Evolutionary conservation across 225 moss, liverwort and hornwort species (phyloP).

Genomic region (Climacium dendroides): DNA sequence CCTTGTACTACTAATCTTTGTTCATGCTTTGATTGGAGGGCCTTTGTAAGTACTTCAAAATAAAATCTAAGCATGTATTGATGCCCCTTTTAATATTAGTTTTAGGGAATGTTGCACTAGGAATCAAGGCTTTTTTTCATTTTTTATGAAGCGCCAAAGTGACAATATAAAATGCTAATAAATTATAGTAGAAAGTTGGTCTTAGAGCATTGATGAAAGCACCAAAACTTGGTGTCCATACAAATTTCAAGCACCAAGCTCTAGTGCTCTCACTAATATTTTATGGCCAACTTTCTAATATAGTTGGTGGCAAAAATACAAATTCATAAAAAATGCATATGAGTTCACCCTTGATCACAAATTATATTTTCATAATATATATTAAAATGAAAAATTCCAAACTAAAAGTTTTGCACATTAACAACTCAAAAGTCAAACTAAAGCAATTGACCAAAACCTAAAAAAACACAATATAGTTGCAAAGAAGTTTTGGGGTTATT

Average conservation of each 20-base stretch:
- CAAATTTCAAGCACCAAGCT: rapidly evolving
- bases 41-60: neutral
- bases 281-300: rapidly evolving
- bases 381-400: neutral
- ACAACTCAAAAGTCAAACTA: neutral
- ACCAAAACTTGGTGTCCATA: neutral
- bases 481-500: neutral
- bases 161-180: too few relatives aligned
- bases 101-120: neutral
- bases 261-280: rapidly evolving
- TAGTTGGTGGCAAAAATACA: neutral
- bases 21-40: neutral
- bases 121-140: neutral
- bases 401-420: rapidly evolving
- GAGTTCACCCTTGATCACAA: rapidly evolving
- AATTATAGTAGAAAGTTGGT: neutral
- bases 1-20: neutral
- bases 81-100: neutral
- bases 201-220: rapidly evolving
- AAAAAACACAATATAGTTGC: neutral
- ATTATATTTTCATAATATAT: neutral
- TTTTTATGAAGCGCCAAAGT: too few relatives aligned
- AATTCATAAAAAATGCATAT: neutral
- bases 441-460: neutral
- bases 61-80: neutral